phyloP scores from a whole-genome alignment of 257 asterid species.

The Galeopsis tetrahit region DNA sequence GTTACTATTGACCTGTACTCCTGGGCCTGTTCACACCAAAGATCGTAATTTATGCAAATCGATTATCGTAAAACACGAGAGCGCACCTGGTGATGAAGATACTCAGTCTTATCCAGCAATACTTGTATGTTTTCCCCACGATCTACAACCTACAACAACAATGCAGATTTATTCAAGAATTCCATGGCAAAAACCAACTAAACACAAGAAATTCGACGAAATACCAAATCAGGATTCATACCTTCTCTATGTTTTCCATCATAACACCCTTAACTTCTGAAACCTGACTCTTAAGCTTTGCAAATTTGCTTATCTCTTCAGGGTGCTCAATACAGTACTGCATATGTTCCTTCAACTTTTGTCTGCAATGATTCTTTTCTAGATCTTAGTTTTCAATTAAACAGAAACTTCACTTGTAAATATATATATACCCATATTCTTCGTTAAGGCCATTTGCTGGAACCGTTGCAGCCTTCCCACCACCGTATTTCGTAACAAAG shows the following conservation, averaged over 20 bases:
- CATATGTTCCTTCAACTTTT: constrained; percentile 40
- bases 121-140: constrained; percentile 81
- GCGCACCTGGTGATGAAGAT: constrained; percentile 65
- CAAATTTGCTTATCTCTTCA: constrained; percentile 43
- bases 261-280: constrained; percentile 44
- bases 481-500: constrained; percentile 30
- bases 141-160: constrained; percentile 58
- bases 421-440: constrained; percentile 38
- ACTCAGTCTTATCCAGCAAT: constrained; percentile 82
- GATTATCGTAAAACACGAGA: neutral
- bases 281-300: constrained; percentile 42
- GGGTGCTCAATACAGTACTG: constrained; percentile 39
- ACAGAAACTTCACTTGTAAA: too few relatives aligned
- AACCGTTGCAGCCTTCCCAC: constrained; percentile 36
- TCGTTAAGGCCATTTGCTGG: constrained; percentile 32
- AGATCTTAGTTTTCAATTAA: neutral
- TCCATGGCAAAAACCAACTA: too few relatives aligned
- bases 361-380: constrained; percentile 24
- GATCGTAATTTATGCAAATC: neutral
- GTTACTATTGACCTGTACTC: constrained; percentile 43
- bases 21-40: constrained; percentile 21
- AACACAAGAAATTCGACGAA: too few relatives aligned
- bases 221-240: neutral
- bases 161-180: neutral
- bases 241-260: constrained; percentile 48